Percentiles rank a stretch among this genome's conserved stretches.
Evolutionary conservation across 2,329 filamentous ascomycete genomes (phyloP).

Genomic region (Dothideomycetes sp.): DNA sequence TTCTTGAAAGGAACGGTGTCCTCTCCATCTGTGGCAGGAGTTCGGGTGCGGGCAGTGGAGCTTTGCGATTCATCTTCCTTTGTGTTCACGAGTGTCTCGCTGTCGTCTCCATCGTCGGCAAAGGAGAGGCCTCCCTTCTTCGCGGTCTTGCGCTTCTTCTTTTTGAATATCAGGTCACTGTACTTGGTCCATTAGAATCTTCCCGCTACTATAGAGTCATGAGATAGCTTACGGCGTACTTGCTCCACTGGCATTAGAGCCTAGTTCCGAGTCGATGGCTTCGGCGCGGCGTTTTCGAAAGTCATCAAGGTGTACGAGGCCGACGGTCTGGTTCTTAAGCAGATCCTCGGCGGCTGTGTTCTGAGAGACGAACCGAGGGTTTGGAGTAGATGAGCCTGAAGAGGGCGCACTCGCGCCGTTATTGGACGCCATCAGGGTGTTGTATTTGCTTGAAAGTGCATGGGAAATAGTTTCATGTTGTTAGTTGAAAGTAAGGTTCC

Average conservation of each 20-base stretch:
- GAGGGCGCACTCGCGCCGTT: neutral
- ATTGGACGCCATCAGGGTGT: conserved; percentile 10
- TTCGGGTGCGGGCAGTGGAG: conserved; percentile 3
- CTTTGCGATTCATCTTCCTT: conserved; percentile 1
- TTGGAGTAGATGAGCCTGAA: conserved; percentile 15
- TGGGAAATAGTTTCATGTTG: too few relatives aligned
- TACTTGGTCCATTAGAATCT: conserved; percentile 45
- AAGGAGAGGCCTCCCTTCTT: conserved; percentile 57
- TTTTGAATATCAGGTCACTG: conserved; percentile 44
- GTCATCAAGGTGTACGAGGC: conserved; percentile 81
- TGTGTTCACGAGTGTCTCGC: neutral
- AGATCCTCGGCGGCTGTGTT: conserved; percentile 68
- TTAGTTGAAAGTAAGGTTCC: too few relatives aligned
- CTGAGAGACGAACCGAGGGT: conserved; percentile 60
- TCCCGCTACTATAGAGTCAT: conserved; percentile 13
- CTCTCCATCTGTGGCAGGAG: conserved; percentile 4
- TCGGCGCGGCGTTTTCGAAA: conserved; percentile 94
- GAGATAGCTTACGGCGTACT: conserved; percentile 50
- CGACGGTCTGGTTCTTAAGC: conserved; percentile 77
- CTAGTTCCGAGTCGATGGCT: conserved; percentile 59
- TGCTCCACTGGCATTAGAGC: conserved; percentile 43
- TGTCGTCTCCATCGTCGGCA: conserved; percentile 47
- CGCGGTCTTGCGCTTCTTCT: conserved; percentile 45
- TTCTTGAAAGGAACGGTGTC: conserved; percentile 33
- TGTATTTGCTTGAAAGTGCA: conserved; percentile 3